These are phyloP conservation scores for Neofusicoccum umdonicola DNA, from an alignment of 2,329 filamentous ascomycete species.

Conservation along the genomic window DNA sequence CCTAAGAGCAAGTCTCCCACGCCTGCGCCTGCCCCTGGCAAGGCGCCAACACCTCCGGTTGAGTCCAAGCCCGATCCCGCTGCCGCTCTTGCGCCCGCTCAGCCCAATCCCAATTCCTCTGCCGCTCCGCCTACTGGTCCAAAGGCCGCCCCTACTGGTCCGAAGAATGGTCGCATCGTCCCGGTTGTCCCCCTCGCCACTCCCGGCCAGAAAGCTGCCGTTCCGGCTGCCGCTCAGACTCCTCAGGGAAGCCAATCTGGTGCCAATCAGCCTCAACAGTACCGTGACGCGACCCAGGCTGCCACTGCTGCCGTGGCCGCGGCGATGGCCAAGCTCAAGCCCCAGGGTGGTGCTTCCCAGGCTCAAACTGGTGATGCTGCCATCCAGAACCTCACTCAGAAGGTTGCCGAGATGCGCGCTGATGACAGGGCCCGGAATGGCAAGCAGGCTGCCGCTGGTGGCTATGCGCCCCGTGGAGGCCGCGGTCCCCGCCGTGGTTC, in stretches of 20 bases:
- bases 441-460: constrained; percentile 46
- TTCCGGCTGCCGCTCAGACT: constrained; percentile 38
- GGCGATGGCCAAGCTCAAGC: constrained; percentile 69
- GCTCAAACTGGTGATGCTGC: constrained; percentile 42
- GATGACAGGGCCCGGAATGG: constrained; percentile 53
- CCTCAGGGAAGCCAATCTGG: constrained; percentile 26
- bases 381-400: constrained; percentile 70
- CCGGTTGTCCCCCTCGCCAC: constrained; percentile 65
- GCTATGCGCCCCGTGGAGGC: constrained; percentile 40
- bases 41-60: constrained; percentile 56
- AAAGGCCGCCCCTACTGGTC: constrained; percentile 41
- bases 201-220: constrained; percentile 33
- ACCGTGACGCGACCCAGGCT: constrained; percentile 69
- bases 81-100: constrained; percentile 54
- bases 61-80: constrained; percentile 66
- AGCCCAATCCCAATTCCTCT: constrained; percentile 36
- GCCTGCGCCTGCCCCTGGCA: constrained; percentile 39
- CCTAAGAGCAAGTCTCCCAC: constrained; percentile 50
- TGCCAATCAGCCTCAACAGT: constrained; percentile 21
- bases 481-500: constrained; percentile 50
- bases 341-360: constrained; percentile 24
- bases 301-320: constrained; percentile 76
- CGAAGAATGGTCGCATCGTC: constrained; percentile 54
- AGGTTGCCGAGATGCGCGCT: constrained; percentile 74
- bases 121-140: constrained; percentile 31